Conservation (phyloP, 352 stramenopile species). For the Globisporangium radiosum region DNA sequence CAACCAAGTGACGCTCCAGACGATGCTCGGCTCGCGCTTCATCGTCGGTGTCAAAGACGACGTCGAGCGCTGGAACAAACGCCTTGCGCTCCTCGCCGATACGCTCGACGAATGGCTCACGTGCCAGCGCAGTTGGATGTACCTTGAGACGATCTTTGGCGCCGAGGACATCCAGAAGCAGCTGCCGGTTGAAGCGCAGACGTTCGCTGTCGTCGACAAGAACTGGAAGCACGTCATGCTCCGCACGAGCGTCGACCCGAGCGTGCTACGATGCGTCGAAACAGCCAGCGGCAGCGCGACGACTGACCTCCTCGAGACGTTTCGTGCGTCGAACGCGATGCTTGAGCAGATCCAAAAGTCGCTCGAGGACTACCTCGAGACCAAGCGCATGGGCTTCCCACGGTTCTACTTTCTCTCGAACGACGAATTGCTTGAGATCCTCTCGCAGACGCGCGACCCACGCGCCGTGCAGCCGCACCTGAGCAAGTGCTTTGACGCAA, state of each 20-base stretch:
- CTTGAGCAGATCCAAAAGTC: slow-evolving; percentile 91
- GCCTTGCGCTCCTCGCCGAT: slow-evolving; percentile 74
- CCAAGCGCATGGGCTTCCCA: slow-evolving; percentile 89
- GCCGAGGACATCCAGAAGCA: slow-evolving; percentile 88
- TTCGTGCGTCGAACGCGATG: slow-evolving; percentile 76
- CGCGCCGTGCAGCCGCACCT: slow-evolving; percentile 88
- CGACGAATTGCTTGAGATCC: slow-evolving; percentile 88
- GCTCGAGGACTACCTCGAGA: slow-evolving; percentile 90
- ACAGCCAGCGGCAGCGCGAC: slow-evolving; percentile 19
- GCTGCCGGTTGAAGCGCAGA: slow-evolving; percentile 77
- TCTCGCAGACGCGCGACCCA: slow-evolving; percentile 87
- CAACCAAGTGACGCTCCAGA: slow-evolving; percentile 89
- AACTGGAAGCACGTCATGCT: slow-evolving; percentile 85
- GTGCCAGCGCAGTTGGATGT: slow-evolving; percentile 86
- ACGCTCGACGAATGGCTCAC: slow-evolving; percentile 83
- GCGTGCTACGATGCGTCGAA: slow-evolving; percentile 74
- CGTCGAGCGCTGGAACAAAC: slow-evolving; percentile 88
- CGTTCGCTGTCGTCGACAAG: slow-evolving; percentile 81
- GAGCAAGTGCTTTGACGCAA: slow-evolving; percentile 90
- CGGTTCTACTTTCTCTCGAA: slow-evolving; percentile 92
- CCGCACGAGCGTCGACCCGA: slow-evolving; percentile 65
- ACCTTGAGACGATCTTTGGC: slow-evolving; percentile 86
- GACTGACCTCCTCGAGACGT: slow-evolving; percentile 69
- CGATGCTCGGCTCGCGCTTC: slow-evolving; percentile 90
- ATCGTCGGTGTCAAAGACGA: slow-evolving; percentile 89